phyloP scores from a whole-genome alignment of 805 yeast genomes.

The Tetrapisispora nanseiensis region DNA sequence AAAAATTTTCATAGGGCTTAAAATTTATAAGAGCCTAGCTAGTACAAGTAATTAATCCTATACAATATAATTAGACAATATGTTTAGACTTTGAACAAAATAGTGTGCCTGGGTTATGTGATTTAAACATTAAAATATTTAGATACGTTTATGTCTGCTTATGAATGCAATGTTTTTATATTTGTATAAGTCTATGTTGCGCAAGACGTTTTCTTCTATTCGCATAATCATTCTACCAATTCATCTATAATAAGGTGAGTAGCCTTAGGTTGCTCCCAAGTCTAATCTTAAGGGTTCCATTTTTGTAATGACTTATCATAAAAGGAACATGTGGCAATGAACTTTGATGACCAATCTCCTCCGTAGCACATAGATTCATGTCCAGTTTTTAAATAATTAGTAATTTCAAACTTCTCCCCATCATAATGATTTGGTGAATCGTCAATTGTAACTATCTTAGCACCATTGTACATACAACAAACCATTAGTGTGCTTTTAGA shows the following conservation, averaged over 20 bases:
- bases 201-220: too few species aligned
- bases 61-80: background rate
- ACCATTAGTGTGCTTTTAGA: slow-evolving; percentile 40
- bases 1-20: too few species aligned
- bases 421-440: slow-evolving; percentile 22
- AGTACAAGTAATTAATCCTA: background rate
- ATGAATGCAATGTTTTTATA: background rate
- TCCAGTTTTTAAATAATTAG: slow-evolving; percentile 41
- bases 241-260: background rate
- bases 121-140: background rate
- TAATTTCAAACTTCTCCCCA: slow-evolving; percentile 21
- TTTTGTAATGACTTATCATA: slow-evolving; percentile 75
- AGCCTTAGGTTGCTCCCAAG: too few species aligned
- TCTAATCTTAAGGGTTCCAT: slow-evolving; percentile 50
- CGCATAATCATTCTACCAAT: too few species aligned
- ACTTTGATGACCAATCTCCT: slow-evolving; percentile 67
- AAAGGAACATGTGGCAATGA: slow-evolving; percentile 78
- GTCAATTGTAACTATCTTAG: slow-evolving; percentile 46
- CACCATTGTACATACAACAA: slow-evolving; percentile 96
- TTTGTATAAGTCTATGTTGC: too few species aligned
- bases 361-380: slow-evolving; percentile 95
- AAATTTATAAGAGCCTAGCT: too few species aligned
- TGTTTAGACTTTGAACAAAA: too few species aligned
- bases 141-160: background rate
- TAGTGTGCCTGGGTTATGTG: too few species aligned